Conservation (phyloP, 2,329 filamentous ascomycete genomes). For the Sporothrix humicola region DNA sequence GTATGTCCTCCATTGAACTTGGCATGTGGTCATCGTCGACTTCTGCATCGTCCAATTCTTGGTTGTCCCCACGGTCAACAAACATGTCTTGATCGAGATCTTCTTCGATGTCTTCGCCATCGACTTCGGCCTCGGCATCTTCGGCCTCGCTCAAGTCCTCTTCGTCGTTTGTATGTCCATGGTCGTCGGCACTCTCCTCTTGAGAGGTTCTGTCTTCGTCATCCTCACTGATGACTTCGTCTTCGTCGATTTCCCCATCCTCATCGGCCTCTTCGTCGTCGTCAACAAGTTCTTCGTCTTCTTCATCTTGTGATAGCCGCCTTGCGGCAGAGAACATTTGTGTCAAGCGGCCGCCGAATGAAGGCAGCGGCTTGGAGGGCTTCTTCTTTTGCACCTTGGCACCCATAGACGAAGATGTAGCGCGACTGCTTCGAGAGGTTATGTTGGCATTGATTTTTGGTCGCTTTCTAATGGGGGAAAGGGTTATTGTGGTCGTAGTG, state of each 20-base stretch:
- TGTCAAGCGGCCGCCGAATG: slow-evolving; percentile 38
- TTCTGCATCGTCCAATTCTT: slow-evolving; percentile 34
- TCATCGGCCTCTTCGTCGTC: slow-evolving; percentile 17
- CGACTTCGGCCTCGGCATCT: neutral
- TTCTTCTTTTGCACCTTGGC: slow-evolving; percentile 43
- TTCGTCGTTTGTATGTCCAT: neutral
- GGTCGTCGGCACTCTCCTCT: slow-evolving; percentile 30
- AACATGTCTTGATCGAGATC: slow-evolving; percentile 16
- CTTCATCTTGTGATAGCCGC: neutral
- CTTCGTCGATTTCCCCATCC: slow-evolving; percentile 35
- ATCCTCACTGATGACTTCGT: slow-evolving; percentile 35
- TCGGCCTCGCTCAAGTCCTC: neutral
- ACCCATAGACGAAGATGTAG: slow-evolving; percentile 57
- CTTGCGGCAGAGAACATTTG: slow-evolving; percentile 40
- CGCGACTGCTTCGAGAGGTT: slow-evolving; percentile 51
- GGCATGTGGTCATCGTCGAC: slow-evolving; percentile 8
- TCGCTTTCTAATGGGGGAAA: slow-evolving; percentile 54
- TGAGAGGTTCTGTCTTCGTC: slow-evolving; percentile 31
- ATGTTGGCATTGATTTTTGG: slow-evolving; percentile 46
- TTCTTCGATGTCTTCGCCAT: neutral
- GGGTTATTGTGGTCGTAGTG: slow-evolving; percentile 69
- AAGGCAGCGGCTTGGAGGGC: slow-evolving; percentile 35
- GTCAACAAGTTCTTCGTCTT: slow-evolving; percentile 12
- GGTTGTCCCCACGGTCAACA: neutral
- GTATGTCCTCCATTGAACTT: slow-evolving; percentile 30